Percentiles rank a stretch among this genome's conserved stretches.
phyloP scores from a whole-genome alignment of 495 filamentous ascomycete genomes.

The Aspergillus biplanus region DNA sequence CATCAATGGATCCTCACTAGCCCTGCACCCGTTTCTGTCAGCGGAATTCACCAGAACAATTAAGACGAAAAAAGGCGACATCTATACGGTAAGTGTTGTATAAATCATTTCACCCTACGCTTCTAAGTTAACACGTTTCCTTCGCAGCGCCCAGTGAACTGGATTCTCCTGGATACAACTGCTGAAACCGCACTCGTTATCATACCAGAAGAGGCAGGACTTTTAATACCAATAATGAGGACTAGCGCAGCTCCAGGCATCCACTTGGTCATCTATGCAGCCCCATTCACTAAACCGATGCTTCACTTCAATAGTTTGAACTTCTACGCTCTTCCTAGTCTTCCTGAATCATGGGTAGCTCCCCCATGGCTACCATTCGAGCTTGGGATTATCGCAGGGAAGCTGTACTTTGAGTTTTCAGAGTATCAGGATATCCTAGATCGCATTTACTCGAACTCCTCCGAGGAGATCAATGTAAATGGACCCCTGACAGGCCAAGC shows the following conservation, averaged over 20 bases:
- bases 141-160: constrained; percentile 49
- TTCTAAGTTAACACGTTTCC: constrained; percentile 3
- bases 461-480: neutral
- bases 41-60: constrained; percentile 45
- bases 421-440: constrained; percentile 38
- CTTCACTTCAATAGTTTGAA: constrained; percentile 51
- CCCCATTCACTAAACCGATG: constrained; percentile 58
- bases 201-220: constrained; percentile 59
- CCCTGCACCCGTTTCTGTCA: constrained; percentile 40
- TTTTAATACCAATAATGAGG: constrained; percentile 33
- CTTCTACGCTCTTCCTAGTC: constrained; percentile 51
- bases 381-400: constrained; percentile 57
- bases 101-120: constrained; percentile 34
- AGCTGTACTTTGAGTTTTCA: constrained; percentile 55
- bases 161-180: constrained; percentile 46
- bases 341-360: constrained; percentile 37
- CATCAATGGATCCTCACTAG: constrained; percentile 23
- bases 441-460: constrained; percentile 21
- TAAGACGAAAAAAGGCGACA: constrained; percentile 30
- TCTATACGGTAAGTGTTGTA: constrained; percentile 49
- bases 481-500: neutral
- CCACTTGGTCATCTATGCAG: constrained; percentile 55
- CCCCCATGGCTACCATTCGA: constrained; percentile 54
- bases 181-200: constrained; percentile 50
- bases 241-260: constrained; percentile 1